These are phyloP conservation scores for Leccinum arenicola DNA, from an alignment of 768 basidiomycete genomes.

Conservation along the genomic window DNA sequence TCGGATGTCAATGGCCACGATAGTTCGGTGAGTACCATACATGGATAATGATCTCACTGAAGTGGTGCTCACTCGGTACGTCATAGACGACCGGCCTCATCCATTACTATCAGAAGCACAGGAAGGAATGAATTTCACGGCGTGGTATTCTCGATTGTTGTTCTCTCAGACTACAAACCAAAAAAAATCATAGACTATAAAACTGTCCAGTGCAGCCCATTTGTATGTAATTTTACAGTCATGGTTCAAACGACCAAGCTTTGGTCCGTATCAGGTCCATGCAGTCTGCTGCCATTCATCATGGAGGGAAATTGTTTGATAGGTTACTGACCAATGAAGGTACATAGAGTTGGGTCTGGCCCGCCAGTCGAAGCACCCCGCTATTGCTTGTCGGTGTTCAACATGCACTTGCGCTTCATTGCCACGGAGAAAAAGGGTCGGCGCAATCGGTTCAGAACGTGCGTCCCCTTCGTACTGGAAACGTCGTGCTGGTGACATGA, in stretches of 20 bases:
- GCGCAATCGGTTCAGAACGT: too few relatives aligned
- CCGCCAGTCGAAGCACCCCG: background rate
- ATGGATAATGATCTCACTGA: background rate
- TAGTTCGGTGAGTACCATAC: constrained; percentile 53
- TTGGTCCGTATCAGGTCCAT: background rate
- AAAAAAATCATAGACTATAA: constrained; percentile 3
- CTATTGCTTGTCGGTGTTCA: background rate
- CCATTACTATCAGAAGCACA: constrained; percentile 91
- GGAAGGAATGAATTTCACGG: constrained; percentile 56
- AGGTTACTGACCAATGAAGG: background rate
- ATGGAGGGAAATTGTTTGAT: background rate
- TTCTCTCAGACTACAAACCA: background rate
- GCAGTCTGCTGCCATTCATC: background rate
- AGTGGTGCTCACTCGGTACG: constrained; percentile 3
- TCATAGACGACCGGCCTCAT: constrained; percentile 90
- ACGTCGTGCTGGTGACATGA: too few relatives aligned
- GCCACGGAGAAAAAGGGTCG: too few relatives aligned
- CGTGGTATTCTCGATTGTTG: background rate
- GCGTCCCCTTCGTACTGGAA: too few relatives aligned
- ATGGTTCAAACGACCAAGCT: background rate
- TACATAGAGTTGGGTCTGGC: background rate
- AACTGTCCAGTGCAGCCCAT: background rate
- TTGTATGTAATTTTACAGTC: constrained; percentile 15
- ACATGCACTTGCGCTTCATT: too few relatives aligned
- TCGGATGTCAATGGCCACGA: constrained; percentile 86